These are phyloP conservation scores for Lenwebbia sp. DNA, from an alignment of 345 rosid species.

Conservation along the genomic window DNA sequence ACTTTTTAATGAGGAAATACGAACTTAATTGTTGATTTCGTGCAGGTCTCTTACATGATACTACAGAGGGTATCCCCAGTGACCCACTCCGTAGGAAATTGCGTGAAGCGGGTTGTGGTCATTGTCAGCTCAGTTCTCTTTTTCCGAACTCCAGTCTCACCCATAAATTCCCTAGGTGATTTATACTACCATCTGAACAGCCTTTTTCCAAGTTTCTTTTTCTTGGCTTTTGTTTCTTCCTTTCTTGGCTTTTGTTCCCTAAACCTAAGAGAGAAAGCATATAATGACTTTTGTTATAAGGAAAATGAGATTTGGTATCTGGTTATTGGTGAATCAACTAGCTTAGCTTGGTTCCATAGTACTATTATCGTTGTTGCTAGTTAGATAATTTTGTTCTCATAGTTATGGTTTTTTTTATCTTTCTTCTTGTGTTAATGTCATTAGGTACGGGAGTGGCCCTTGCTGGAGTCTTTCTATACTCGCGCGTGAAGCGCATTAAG, in stretches of 20 bases:
- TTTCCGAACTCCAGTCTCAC: constrained; percentile 34
- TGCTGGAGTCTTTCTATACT: constrained; percentile 44
- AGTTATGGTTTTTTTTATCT: background rate
- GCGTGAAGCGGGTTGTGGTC: constrained; percentile 49
- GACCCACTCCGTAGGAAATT: constrained; percentile 44
- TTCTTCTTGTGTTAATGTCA: background rate
- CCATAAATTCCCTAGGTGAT: constrained; percentile 35
- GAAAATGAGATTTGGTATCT: background rate
- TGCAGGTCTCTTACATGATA: constrained; percentile 48
- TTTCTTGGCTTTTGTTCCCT: background rate
- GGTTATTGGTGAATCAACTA: background rate
- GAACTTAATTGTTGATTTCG: background rate
- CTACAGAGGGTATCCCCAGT: constrained; percentile 45
- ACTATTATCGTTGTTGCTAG: background rate
- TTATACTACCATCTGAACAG: background rate
- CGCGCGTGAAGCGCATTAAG: constrained; percentile 37
- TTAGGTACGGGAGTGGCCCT: constrained; percentile 40
- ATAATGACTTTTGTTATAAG: background rate
- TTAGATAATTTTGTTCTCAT: background rate
- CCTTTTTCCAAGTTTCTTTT: background rate
- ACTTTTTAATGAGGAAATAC: background rate
- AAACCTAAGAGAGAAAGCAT: background rate
- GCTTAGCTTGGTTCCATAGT: background rate
- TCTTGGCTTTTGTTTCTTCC: background rate
- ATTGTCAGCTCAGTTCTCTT: constrained; percentile 44